Evolutionary conservation across 495 filamentous ascomycete genomes (phyloP).

Genomic region (Rusavskia elegans): DNA sequence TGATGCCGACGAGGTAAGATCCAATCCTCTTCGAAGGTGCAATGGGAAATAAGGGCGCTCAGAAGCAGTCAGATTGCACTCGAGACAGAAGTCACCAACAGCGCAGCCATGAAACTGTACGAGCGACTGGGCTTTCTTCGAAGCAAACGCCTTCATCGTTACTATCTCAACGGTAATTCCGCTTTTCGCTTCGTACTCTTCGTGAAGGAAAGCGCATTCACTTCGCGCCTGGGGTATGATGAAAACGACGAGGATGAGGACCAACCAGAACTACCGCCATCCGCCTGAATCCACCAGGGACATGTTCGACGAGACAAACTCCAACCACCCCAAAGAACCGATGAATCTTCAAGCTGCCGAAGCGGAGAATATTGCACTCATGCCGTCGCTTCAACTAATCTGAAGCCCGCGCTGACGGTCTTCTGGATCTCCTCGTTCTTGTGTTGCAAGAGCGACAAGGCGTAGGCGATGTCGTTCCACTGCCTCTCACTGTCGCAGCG

Average conservation of each 20-base stretch:
- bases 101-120: conserved; percentile 82
- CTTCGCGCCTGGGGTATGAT: conserved; percentile 24
- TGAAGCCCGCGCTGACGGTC: conserved; percentile 67
- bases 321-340: too few species aligned
- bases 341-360: too few species aligned
- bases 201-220: conserved; percentile 46
- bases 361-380: conserved; percentile 16
- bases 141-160: conserved; percentile 85
- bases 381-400: conserved; percentile 55
- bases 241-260: conserved; percentile 17
- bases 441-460: conserved; percentile 73
- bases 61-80: conserved; percentile 51
- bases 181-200: conserved; percentile 80
- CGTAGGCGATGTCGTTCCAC: conserved; percentile 94
- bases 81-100: conserved; percentile 93
- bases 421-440: conserved; percentile 97
- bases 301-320: too few species aligned
- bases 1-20: conserved; percentile 68
- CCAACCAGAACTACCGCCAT: conserved; percentile 5
- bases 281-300: conserved; percentile 4
- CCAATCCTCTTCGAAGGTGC: background rate
- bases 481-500: conserved; percentile 85
- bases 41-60: background rate
- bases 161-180: conserved; percentile 93
- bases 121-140: conserved; percentile 84